These are phyloP conservation scores for Dipodascopsis tothii DNA, from an alignment of 805 yeast species.

Conservation along the genomic window DNA sequence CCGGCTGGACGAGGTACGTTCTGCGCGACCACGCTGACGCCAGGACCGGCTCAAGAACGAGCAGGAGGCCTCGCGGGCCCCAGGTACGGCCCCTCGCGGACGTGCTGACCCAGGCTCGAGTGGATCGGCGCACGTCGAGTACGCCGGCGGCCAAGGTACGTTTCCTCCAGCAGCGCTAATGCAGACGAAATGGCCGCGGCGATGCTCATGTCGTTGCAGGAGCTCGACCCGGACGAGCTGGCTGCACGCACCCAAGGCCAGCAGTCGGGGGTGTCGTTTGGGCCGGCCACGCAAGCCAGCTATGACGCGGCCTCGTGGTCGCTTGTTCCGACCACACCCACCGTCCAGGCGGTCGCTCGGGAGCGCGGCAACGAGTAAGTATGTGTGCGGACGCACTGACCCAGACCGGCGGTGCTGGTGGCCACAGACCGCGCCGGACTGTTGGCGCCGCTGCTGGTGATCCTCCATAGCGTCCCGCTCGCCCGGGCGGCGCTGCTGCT, in stretches of 20 bases:
- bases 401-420: no score
- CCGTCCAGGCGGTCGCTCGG: no score
- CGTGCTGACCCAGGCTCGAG: no score
- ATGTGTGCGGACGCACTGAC: no score
- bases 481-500: slow-evolving; percentile 28
- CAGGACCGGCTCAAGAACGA: slow-evolving; percentile 2
- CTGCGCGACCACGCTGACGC: neutral
- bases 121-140: neutral
- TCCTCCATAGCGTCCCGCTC: slow-evolving; percentile 30
- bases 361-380: no score
- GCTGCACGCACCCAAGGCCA: slow-evolving; percentile 13
- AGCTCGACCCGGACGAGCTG: slow-evolving; percentile 3
- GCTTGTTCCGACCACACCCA: slow-evolving; percentile 2
- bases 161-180: no score
- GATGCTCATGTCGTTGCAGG: slow-evolving; percentile 21
- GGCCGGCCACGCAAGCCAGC: slow-evolving; percentile 23
- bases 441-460: slow-evolving; percentile 28
- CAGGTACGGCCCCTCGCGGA: no score
- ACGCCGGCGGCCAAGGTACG: no score
- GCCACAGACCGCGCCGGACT: no score
- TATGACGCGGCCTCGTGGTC: slow-evolving; percentile 25
- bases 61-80: no score
- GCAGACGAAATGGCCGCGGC: slow-evolving; percentile 17
- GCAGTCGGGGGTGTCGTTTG: slow-evolving; percentile 23
- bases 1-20: slow-evolving; percentile 11